Evolutionary conservation across 2,329 filamentous ascomycete species (phyloP).

Genomic region (Colletotrichum eremochloae): DNA sequence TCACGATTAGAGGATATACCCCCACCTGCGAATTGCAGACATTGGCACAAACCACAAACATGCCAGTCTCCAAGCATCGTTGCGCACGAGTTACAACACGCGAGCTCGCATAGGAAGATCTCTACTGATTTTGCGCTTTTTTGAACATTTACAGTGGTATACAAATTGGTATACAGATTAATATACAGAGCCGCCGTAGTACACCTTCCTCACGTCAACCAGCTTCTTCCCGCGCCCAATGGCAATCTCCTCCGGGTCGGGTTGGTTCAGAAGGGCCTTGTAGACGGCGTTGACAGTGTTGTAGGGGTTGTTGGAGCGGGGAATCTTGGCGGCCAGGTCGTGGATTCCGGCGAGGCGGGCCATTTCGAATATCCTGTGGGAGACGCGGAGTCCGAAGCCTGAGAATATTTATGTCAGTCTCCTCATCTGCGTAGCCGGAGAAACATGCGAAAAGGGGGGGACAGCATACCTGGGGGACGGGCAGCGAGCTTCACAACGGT

Average conservation of each 20-base stretch:
- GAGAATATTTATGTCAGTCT: conserved; percentile 1
- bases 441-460: conserved; percentile 1
- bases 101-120: background rate
- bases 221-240: conserved; percentile 92
- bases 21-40: conserved; percentile 9
- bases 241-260: conserved; percentile 90
- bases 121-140: conserved; percentile 40
- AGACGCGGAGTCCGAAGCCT: conserved; percentile 96
- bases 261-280: conserved; percentile 85
- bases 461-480: conserved; percentile 84
- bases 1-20: conserved; percentile 18
- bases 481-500: conserved; percentile 85
- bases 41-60: background rate
- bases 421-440: background rate
- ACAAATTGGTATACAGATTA: conserved; percentile 50
- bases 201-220: conserved; percentile 96
- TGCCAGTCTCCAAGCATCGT: background rate
- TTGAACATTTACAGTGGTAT: conserved; percentile 38
- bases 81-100: background rate
- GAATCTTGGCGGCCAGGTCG: conserved; percentile 86
- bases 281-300: conserved; percentile 96
- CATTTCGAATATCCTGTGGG: conserved; percentile 94
- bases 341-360: conserved; percentile 87
- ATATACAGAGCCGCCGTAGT: conserved; percentile 86
- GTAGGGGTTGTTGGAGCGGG: conserved; percentile 93